Conservation (phyloP, 495 filamentous ascomycete species). For the Jackrogersella minutella region DNA sequence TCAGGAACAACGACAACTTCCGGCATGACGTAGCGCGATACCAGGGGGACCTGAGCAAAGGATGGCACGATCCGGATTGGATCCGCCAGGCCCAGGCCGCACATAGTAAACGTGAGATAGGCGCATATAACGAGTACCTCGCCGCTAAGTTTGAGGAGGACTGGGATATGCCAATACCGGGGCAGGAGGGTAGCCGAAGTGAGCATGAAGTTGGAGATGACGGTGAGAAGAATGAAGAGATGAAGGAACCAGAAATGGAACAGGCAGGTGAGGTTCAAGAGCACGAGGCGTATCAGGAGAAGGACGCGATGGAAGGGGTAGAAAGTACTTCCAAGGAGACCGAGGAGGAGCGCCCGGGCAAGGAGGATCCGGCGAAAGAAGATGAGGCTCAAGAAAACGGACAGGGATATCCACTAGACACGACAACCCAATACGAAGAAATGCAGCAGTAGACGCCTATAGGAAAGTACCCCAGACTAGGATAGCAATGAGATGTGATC, state of each 20-base stretch:
- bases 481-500: not conserved
- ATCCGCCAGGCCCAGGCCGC: constrained; percentile 68
- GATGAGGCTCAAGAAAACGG: not conserved
- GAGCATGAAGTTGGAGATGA: not conserved
- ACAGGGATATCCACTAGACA: not conserved
- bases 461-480: not conserved
- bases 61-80: constrained; percentile 73
- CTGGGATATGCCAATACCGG: constrained; percentile 70
- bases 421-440: not conserved
- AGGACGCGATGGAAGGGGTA: not conserved
- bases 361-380: not conserved
- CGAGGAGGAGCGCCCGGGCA: not conserved
- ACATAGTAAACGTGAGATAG: constrained; percentile 65
- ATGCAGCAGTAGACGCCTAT: not conserved
- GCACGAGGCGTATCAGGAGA: not conserved
- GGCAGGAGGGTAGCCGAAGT: not conserved
- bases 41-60: constrained; percentile 63
- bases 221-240: not conserved
- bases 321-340: not conserved
- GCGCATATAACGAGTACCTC: constrained; percentile 76
- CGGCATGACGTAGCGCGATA: constrained; percentile 54
- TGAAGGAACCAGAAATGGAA: not conserved
- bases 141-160: constrained; percentile 70
- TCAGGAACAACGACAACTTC: constrained; percentile 56
- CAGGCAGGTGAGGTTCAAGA: not conserved